Evolutionary conservation across 306 rosid species (phyloP), one percentile per base, ranked within the genome.

Genomic region (Gastrolobium villosum): DNA sequence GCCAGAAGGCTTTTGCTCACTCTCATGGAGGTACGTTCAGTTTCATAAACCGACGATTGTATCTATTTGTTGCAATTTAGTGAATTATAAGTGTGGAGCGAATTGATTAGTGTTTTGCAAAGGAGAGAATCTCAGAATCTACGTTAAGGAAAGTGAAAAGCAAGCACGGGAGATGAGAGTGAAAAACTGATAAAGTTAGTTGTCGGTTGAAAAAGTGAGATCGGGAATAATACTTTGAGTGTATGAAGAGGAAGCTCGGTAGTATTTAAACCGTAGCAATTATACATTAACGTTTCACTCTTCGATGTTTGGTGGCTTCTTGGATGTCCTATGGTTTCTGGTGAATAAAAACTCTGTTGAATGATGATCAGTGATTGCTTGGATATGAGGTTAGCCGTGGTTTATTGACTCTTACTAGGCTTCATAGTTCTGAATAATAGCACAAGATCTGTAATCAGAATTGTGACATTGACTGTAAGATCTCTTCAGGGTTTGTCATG

Each of bases 1-100:
- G 98, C 99, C 1, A 82, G 99, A 74, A 84, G 98, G 52, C 94
- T 96, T 46, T 54, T 96, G 84, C 97, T 96, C 78, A 93, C 99
- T 84, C 96, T 96, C 71, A 96, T 96, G 99, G 97, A 96, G 99
- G 99, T 93, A 76, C 31, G 20, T 36, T 36, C 30, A 5, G 20
- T 65, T 65, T 14, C 52, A 41, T 1, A 2, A 43, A 65, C 5
- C 26, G 7, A 20, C 14, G 31, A 28, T 43, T 11, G 55, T 44
- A 28, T 43, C 36, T 39, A 32, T n/a, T 32, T 73, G 20, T 68
- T 56, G 75, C 49, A 49, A 13, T 66, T 73, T 20, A 36, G 46
- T 44, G 41, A 66, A 43, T 37, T 15, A 7, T 10, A 32, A 55
- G 37, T n/a, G 69, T 11, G 56, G 31, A 20, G 26, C 26, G 26